Base-by-base conservation (phyloP, 306 rosid species). In the Carpinus fangiana region DNA sequence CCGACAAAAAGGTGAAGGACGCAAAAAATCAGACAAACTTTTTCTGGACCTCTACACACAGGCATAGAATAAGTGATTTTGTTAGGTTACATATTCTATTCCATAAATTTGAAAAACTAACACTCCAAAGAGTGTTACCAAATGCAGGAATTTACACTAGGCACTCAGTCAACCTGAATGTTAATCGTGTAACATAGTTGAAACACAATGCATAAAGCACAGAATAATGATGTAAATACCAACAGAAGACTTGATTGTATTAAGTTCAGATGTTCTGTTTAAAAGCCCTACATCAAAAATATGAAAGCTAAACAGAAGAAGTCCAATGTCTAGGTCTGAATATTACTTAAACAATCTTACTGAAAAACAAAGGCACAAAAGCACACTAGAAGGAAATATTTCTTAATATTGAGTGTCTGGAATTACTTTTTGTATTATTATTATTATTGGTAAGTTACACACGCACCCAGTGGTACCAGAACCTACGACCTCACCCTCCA, bases 1-100 rank as follows among this genome's bases (percentile, higher is more conserved):
- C 89, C 94, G 55, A 88, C 76, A 74, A 90, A 77, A 36, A 93
- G 79, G 89, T 95, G 98, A 55, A 93, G 83, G 72, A 87, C 52
- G 82, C 93, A 93, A 88, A 91, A 95, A 69, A 89, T 52, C 82
- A 91, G 62, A 71, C 94, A 88, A 64, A 83, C 80, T 88, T 91
- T 91, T 91, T 86, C 91, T 73, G 87, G 98, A 76, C 98, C 98
- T 75, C 99, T 95, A 81, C 78, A 81, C 79, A 85, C 69, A 77
- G 53, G 79, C 66, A 78, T 73, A 48, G 47, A 69, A 70, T 57
- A 76, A 53, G 68, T 85, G 65, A 82, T 57, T 81, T 85, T 69
- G 82, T 66, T 28, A 75, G 34, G 12, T 51, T 50, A 79, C 70
- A 73, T 73, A 38, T 41, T 66, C 70, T 28, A 50, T 6, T 70